Base-by-base conservation (phyloP, 169 alveolate species). In the Eimeria acervulina region DNA sequence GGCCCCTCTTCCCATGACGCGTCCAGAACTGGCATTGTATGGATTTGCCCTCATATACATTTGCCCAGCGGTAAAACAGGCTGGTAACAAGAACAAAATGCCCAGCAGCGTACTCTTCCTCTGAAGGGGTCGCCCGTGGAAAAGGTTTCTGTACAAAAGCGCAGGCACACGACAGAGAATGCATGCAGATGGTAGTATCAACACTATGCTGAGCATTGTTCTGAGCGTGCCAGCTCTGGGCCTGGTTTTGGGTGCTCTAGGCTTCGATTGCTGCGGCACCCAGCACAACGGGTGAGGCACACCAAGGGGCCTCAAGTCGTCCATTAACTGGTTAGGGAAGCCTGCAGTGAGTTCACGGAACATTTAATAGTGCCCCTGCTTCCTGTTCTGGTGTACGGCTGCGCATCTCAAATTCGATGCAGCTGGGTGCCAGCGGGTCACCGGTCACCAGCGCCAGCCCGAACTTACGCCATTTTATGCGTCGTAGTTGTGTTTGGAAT, bases 391-490 rank as follows among this genome's bases (percentile, higher is more conserved):
- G 8, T 66, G 47, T 3, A 2, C 83, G 36, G 12, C 31, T 36
- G 83, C 28, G 36, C 83, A n/a, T 7, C n/a, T 72, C 2, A 15
- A 66, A 68, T 12, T 72, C 83, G 83, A 72, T 33, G 13, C 19
- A 13, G 51, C 19, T 36, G 4, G 26, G 44, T 36, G 47, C 31
- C 33, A 72, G 52, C 83, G n/a, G 83, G 83, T 72, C 83, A 72
- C 83, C 42, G 42, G 78, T 6, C 5, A 6, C 47, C 63, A 8
- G 0, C 15, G 59, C 15, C n/a, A n/a, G 59, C 40, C 10, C 31
- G 2, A 28, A 78, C 88, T 78, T 78, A 78, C 88, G 61, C 66
- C 88, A 78, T 78, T 78, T 78, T 78, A n/a, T 78, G 38, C 26
- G 66, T 40, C n/a, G 59, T 15, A 44, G 66, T 36, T 6, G n/a